Evolutionary conservation across 371 early-diverging fungal genomes (phyloP).

Genomic region (Haplosporangium sp.): DNA sequence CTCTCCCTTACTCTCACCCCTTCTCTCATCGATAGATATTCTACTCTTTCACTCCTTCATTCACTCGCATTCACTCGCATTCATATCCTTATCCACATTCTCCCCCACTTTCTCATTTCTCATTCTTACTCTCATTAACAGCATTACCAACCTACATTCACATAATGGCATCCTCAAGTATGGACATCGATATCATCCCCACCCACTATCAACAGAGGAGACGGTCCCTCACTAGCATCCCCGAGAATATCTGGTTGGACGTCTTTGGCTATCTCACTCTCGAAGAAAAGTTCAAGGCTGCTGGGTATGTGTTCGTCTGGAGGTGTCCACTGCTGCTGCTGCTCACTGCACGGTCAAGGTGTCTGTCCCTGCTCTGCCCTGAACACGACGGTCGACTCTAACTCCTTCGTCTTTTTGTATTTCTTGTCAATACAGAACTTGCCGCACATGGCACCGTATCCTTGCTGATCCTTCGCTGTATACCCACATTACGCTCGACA

Average conservation of each 20-base stretch:
- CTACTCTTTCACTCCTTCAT: constrained; percentile 2
- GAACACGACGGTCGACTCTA: no score
- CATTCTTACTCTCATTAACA: no score
- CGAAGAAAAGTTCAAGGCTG: constrained; percentile 38
- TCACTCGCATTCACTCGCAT: background rate
- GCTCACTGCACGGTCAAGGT: no score
- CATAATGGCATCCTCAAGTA: no score
- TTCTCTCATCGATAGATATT: background rate
- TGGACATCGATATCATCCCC: constrained; percentile 22
- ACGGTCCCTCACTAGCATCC: constrained; percentile 12
- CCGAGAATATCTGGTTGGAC: constrained; percentile 55
- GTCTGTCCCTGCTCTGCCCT: no score
- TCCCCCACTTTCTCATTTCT: no score
- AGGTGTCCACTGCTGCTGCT: no score
- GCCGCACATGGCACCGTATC: constrained; percentile 58
- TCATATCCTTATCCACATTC: background rate
- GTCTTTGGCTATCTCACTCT: constrained; percentile 46
- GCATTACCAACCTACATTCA: no score
- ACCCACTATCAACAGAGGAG: background rate
- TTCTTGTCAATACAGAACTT: constrained; percentile 48
- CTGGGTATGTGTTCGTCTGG: no score
- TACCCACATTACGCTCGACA: constrained; percentile 55
- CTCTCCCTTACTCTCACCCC: constrained; percentile 5
- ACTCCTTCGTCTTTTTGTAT: background rate
- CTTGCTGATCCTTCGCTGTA: constrained; percentile 59